Evolutionary conservation across 2,329 filamentous ascomycete genomes (phyloP), one percentile per base, ranked within the genome.

Genomic region (Gnomoniopsis smithogilvyi): DNA sequence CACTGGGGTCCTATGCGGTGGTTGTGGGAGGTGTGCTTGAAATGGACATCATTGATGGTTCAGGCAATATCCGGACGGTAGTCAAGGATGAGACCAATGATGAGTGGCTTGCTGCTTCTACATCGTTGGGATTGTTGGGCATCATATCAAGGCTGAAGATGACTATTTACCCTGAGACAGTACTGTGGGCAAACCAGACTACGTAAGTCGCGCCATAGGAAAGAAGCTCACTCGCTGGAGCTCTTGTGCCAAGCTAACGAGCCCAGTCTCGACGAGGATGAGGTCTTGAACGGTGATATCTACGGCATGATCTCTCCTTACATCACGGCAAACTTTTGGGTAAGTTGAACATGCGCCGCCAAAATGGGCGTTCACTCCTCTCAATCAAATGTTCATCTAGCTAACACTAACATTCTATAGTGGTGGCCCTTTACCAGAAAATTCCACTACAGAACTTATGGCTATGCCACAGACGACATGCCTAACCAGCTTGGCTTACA

Each of bases 401-500:
- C 21, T 14, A 19, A 49, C 55, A 17, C 59, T 68, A 53, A 66
- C 53, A 26, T 26, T 10, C 14, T 6, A 19, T 36, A 79, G 78
- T 81, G 78, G 78, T 81, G 79, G 79, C 79, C 79, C 1, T 79
- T 77, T 65, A 73, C 77, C 61, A 70, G 67, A 61, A 80, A 80
- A 65, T 81, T 82, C 67, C 78, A 81, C 67, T 77, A 76, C 68
- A 73, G 79, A n/a, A 80, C 79, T 68, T 82, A 82, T 65, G 78
- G 81, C 64, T 66, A 73, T n/a, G 71, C 80, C 3, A 69, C 73
- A 0, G 62, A 67, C n/a, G 70, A 72, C 45, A 68, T 69, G 12
- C 76, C 72, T 53, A 63, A 68, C 38, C 79, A 81, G 62, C 65
- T 80, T 60, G 79, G 78, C 10, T 81, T 81, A 67, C 79, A 81